These are phyloP conservation scores for Phytophthora multivora DNA, from an alignment of 352 stramenopile species.

Conservation along the genomic window DNA sequence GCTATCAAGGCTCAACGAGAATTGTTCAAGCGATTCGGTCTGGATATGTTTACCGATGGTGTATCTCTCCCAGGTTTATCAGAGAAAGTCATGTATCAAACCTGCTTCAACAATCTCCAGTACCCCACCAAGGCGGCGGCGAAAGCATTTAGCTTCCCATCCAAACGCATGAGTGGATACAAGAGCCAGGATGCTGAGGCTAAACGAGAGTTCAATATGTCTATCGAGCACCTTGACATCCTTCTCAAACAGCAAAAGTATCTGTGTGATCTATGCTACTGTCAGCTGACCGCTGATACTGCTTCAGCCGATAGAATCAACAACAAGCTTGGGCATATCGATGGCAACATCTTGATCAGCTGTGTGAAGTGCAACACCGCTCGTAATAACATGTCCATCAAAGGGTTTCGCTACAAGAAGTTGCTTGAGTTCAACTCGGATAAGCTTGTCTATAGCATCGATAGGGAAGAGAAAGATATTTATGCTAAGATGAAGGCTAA, in stretches of 20 bases:
- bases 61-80: too few relatives aligned
- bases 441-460: not conserved
- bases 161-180: slow-evolving; percentile 3
- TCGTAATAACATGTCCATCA: not conserved
- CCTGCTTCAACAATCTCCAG: too few relatives aligned
- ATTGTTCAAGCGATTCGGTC: too few relatives aligned
- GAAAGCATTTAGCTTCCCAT: too few relatives aligned
- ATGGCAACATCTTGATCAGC: slow-evolving; percentile 1
- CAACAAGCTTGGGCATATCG: not conserved
- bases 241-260: not conserved
- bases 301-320: not conserved
- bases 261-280: not conserved
- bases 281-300: not conserved
- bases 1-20: not conserved
- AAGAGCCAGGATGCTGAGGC: not conserved
- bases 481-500: slow-evolving; percentile 14
- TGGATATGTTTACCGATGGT: too few relatives aligned
- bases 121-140: too few relatives aligned
- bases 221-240: not conserved
- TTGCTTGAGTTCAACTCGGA: slow-evolving; percentile 13
- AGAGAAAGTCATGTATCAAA: too few relatives aligned
- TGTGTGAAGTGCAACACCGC: slow-evolving; percentile 5
- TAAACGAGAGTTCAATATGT: not conserved
- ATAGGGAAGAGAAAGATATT: slow-evolving; percentile 3
- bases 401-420: slow-evolving; percentile 7